Percentiles rank a stretch among this genome's conserved stretches.
Conservation (phyloP, 2,329 filamentous ascomycete genomes). For the Pseudocercospora vitis region DNA sequence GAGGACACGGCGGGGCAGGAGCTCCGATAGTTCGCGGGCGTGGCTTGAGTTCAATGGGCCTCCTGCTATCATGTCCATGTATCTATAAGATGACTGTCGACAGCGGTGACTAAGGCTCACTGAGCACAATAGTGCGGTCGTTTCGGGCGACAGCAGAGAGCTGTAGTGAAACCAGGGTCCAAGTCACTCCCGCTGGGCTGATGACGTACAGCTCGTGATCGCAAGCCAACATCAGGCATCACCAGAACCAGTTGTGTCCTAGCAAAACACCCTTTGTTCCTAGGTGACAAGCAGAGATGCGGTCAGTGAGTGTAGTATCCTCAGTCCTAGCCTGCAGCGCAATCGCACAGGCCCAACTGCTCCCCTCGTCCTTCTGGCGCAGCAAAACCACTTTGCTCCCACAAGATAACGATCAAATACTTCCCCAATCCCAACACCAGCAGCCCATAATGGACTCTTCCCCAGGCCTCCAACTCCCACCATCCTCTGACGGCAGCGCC, state of each 20-base stretch:
- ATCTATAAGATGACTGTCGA: no score
- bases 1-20: neutral
- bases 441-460: constrained; percentile 28
- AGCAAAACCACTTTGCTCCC: no score
- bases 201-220: constrained; percentile 9
- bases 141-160: no score
- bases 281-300: constrained; percentile 7
- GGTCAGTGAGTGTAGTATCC: neutral
- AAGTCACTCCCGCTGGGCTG: constrained; percentile 8
- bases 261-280: neutral
- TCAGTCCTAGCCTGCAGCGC: constrained; percentile 23
- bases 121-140: no score
- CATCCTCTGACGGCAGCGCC: constrained; percentile 13
- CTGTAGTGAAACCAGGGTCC: constrained; percentile 9
- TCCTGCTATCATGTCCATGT: no score
- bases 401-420: neutral
- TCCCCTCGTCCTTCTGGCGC: constrained; percentile 4
- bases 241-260: neutral
- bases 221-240: constrained; percentile 7
- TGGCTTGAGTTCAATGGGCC: no score
- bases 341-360: constrained; percentile 10
- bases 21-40: constrained; percentile 4
- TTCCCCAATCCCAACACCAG: constrained; percentile 15
- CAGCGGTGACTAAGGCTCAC: no score
- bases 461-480: constrained; percentile 30